Conservation (phyloP, 148 eudicot species). For the Hydrangea macrophylla region DNA sequence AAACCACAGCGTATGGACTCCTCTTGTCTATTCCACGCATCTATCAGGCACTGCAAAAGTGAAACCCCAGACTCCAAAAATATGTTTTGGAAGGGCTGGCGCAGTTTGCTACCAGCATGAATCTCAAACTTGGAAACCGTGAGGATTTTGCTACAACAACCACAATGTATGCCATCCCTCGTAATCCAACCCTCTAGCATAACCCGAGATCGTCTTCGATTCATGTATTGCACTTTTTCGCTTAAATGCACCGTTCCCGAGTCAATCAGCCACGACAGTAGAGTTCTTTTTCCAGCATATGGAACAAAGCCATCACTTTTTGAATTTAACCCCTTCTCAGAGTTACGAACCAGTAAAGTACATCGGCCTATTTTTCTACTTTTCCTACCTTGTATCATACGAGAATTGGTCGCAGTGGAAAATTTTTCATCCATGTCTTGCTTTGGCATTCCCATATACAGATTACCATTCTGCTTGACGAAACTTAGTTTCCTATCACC, state of each 20-base stretch:
- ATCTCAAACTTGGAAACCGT: slow-evolving; percentile 87
- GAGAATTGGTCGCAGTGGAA: slow-evolving; percentile 31
- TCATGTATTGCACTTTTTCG: slow-evolving; percentile 92
- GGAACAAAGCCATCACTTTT: slow-evolving; percentile 71
- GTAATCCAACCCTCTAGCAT: slow-evolving; percentile 97
- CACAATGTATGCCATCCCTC: slow-evolving; percentile 86
- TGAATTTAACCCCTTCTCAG: slow-evolving; percentile 58
- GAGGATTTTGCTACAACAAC: slow-evolving; percentile 93
- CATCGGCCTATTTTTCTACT: slow-evolving; percentile 76
- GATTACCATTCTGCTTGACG: slow-evolving; percentile 40
- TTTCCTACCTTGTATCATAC: slow-evolving; percentile 49
- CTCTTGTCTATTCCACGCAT: slow-evolving; percentile 88
- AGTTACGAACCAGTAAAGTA: slow-evolving; percentile 72
- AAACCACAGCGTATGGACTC: slow-evolving; percentile 58
- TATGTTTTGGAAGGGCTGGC: slow-evolving; percentile 86
- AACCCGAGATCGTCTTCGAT: slow-evolving; percentile 57
- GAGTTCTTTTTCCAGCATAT: slow-evolving; percentile 76
- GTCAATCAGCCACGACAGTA: slow-evolving; percentile 90
- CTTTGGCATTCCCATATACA: slow-evolving; percentile 11
- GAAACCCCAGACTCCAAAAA: slow-evolving; percentile 73
- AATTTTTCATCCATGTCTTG: slow-evolving; percentile 35
- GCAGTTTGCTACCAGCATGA: slow-evolving; percentile 90
- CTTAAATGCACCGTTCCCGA: slow-evolving; percentile 60
- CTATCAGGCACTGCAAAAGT: slow-evolving; percentile 75
- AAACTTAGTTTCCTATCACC: slow-evolving; percentile 47